Base-by-base conservation (phyloP, 1,139 yeast genomes). In the Hansenula lynferdii region DNA sequence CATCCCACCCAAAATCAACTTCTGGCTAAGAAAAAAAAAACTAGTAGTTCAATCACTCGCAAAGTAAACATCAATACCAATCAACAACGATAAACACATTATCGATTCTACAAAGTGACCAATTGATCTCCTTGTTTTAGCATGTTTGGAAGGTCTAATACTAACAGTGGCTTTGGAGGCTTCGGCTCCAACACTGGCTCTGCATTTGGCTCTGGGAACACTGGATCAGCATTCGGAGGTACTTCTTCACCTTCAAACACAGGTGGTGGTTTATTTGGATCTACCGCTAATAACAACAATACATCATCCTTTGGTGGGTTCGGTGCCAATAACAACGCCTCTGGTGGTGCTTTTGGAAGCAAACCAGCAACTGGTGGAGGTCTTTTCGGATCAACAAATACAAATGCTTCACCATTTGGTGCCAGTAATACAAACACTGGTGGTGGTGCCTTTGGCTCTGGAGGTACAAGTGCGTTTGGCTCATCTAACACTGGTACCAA, bases 101-200 rank as follows among this genome's bases (percentile, higher is more conserved):
- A 12, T 5, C 26, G 8, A 20, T 7, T 20, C 22, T 20, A 10
- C 14, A 16, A 5, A 8, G 35, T 31, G 34, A 31, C 32, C 28
- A 28, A 28, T 23, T 22, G 29, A 22, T 17, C 15, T 12, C 25
- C 17, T 21, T 10, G 11, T 7, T 21, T 16, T 31, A n/a, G 21
- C 20, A 53, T 53, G 57, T 53, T 53, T 31, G 42, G 50, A 12
- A 38, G 51, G 12, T 34, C 54, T 2, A 55, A 53, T 40, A 53
- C 62, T 10, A 58, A 61, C 15, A 69, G 80, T 23, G 84, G 84
- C 15, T 77, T 77, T 53, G 84, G 84, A 28, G 83, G 83, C 23
- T 79, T 79, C 59, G 83, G 82, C 16, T 51, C 62, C 38, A 47
- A 42, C 35, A 40, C 45, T 12, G 47, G 48, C 24, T 42, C 54